A percentile compares a stretch with the other conserved stretches of the same genome.
phyloP scores from a whole-genome alignment of 495 filamentous ascomycete species.

The Neurospora pannonica region DNA sequence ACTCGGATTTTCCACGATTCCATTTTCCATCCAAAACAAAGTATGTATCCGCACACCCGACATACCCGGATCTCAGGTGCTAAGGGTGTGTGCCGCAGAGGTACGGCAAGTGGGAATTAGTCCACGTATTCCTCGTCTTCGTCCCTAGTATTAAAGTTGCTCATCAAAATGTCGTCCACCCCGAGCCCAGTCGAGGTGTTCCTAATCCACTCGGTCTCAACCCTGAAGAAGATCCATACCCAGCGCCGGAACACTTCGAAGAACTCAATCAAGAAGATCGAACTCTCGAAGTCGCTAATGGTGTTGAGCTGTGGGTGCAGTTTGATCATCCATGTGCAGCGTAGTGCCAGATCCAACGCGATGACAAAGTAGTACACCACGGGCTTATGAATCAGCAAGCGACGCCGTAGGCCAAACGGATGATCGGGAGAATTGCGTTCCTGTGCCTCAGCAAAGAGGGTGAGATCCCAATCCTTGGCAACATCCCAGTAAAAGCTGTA shows the following conservation, averaged over 20 bases:
- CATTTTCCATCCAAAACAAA: neutral
- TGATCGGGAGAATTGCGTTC: conserved; percentile 48
- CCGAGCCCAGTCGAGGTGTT: conserved; percentile 27
- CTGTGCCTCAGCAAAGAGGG: conserved; percentile 50
- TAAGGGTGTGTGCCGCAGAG: neutral
- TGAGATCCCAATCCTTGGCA: conserved; percentile 91
- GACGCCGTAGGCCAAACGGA: conserved; percentile 67
- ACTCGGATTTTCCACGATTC: neutral
- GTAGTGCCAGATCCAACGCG: conserved; percentile 63
- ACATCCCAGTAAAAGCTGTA: conserved; percentile 99
- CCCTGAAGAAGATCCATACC: conserved; percentile 95
- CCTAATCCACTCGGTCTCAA: conserved; percentile 81
- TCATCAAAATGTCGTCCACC: conserved; percentile 35
- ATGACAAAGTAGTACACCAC: conserved; percentile 77
- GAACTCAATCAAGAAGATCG: conserved; percentile 76
- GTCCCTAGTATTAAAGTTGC: conserved; percentile 30
- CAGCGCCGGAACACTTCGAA: conserved; percentile 80
- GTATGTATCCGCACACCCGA: neutral
- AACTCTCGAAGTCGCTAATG: conserved; percentile 72
- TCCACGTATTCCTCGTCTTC: conserved; percentile 29
- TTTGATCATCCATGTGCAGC: conserved; percentile 86
- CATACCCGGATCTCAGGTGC: neutral
- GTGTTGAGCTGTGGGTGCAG: conserved; percentile 69
- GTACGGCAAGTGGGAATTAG: neutral
- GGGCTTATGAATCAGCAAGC: conserved; percentile 58